These are phyloP conservation scores for Leonotis leonurus DNA, from an alignment of 257 asterid genomes.

Conservation along the genomic window DNA sequence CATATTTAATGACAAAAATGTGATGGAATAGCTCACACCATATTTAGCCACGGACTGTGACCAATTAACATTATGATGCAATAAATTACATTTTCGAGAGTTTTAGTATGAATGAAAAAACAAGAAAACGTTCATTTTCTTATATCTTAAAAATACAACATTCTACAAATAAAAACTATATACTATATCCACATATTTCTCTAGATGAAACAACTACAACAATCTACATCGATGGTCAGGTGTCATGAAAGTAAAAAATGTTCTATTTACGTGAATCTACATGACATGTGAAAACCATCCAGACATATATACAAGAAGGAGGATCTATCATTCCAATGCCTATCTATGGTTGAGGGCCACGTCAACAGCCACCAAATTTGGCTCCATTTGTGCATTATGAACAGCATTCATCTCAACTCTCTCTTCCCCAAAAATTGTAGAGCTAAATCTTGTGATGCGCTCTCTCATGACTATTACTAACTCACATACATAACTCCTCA, in stretches of 20 bases:
- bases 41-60: no score
- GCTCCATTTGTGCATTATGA: not conserved
- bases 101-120: not conserved
- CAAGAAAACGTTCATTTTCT: not conserved
- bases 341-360: not conserved
- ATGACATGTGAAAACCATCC: no score
- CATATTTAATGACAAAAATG: no score
- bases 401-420: not conserved
- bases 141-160: not conserved
- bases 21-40: no score
- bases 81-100: no score
- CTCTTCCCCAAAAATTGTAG: not conserved
- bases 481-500: not conserved
- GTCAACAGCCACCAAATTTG: not conserved
- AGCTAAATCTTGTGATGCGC: constrained; percentile 13
- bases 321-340: not conserved
- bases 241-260: no score
- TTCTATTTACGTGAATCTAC: no score
- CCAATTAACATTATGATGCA: no score
- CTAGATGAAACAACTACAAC: not conserved
- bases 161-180: not conserved
- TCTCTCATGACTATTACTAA: not conserved
- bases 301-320: no score
- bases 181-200: not conserved
- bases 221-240: no score